Percentiles rank a stretch among this genome's conserved stretches.
These are phyloP conservation scores for Cordyceps farinosa DNA, from an alignment of 2,329 filamentous ascomycete species.

Conservation along the genomic window DNA sequence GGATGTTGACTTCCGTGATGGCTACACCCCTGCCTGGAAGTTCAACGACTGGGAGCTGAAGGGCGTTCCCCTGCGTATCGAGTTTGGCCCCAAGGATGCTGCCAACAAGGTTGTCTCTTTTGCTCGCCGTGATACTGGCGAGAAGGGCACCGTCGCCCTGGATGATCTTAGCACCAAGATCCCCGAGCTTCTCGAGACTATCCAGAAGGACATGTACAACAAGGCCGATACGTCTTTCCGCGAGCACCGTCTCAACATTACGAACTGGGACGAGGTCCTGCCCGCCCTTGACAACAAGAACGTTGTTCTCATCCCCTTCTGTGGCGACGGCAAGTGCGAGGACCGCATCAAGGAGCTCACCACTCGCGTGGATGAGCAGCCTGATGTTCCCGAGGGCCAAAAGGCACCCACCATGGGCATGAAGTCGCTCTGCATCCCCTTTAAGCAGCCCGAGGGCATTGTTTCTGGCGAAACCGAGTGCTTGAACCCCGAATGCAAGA, in stretches of 20 bases:
- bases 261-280: constrained; percentile 86
- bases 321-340: constrained; percentile 76
- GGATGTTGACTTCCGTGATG: constrained; percentile 80
- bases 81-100: constrained; percentile 93
- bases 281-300: constrained; percentile 90
- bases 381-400: constrained; percentile 49
- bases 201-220: constrained; percentile 76
- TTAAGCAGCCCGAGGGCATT: constrained; percentile 80
- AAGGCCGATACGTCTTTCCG: constrained; percentile 76
- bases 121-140: constrained; percentile 81
- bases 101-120: constrained; percentile 80
- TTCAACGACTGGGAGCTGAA: constrained; percentile 99
- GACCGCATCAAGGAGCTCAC: constrained; percentile 93
- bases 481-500: constrained; percentile 79
- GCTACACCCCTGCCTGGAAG: constrained; percentile 93
- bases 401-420: constrained; percentile 58
- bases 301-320: constrained; percentile 87
- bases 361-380: constrained; percentile 65
- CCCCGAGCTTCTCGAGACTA: constrained; percentile 79
- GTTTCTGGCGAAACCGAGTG: constrained; percentile 83
- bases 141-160: constrained; percentile 78
- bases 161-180: constrained; percentile 69
- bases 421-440: constrained; percentile 70
- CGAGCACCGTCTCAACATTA: constrained; percentile 75
- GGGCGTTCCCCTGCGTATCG: constrained; percentile 87